A percentile compares a stretch with the other conserved stretches of the same genome.
Evolutionary conservation across 2,329 filamentous ascomycete genomes (phyloP).

Genomic region (Colletotrichum lentis): DNA sequence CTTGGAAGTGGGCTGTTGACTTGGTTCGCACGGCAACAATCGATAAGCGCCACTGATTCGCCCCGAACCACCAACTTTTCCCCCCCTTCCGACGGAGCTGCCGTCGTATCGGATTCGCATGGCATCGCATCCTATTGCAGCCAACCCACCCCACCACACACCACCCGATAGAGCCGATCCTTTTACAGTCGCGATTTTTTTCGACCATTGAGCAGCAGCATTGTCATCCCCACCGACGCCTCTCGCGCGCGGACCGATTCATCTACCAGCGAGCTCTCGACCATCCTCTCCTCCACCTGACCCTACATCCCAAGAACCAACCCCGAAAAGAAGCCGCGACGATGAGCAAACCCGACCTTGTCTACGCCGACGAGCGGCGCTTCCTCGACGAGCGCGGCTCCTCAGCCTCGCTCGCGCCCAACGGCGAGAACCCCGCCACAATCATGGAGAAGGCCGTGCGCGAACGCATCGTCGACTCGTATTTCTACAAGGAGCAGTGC

Average conservation of each 20-base stretch:
- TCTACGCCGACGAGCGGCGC: constrained; percentile 78
- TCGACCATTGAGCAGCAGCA: constrained; percentile 26
- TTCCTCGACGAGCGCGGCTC: constrained; percentile 94
- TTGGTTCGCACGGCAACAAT: constrained; percentile 56
- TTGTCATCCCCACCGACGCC: constrained; percentile 8
- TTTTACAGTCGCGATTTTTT: not conserved
- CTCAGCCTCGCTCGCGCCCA: constrained; percentile 75
- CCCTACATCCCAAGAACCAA: constrained; percentile 22
- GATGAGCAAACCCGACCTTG: constrained; percentile 60
- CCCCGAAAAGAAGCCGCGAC: constrained; percentile 31
- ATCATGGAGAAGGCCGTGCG: constrained; percentile 95
- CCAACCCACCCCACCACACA: not conserved
- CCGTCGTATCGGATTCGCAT: not conserved
- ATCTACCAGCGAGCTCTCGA: not conserved
- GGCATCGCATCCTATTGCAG: too few relatives aligned
- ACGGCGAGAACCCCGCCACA: constrained; percentile 92
- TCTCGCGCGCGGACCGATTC: constrained; percentile 22
- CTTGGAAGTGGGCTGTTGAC: constrained; percentile 37
- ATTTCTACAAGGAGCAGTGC: constrained; percentile 99
- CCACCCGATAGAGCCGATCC: not conserved
- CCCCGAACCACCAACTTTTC: constrained; percentile 28
- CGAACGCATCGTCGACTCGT: constrained; percentile 92
- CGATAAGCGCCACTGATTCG: constrained; percentile 48
- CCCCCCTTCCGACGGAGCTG: not conserved
- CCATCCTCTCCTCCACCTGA: constrained; percentile 35